Conservation (phyloP, 768 basidiomycete species). For the Favolaschia claudopus region DNA sequence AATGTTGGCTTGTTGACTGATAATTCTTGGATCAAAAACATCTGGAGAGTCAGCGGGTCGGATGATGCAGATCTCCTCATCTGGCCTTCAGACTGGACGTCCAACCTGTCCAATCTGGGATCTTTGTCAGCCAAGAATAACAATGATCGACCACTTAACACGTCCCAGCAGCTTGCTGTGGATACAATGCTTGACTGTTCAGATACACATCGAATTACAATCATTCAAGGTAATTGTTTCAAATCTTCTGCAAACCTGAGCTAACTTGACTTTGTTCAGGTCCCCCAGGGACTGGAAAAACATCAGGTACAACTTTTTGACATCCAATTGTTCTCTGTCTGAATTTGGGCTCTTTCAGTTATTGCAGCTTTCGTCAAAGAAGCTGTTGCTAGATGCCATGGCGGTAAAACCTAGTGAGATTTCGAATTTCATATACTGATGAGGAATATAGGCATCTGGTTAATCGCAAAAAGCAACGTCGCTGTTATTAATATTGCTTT, state of each 20-base stretch:
- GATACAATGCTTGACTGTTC: constrained; percentile 53
- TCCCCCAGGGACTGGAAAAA: constrained; percentile 78
- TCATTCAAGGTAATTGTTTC: constrained; percentile 52
- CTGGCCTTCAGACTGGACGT: constrained; percentile 55
- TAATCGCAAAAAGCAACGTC: constrained; percentile 86
- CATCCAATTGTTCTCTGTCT: too few relatives aligned
- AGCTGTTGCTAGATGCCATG: constrained; percentile 45
- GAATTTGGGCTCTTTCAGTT: too few relatives aligned
- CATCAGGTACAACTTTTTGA: too few relatives aligned
- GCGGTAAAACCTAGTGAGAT: background rate
- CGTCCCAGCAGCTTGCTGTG: constrained; percentile 56
- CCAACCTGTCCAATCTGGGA: too few relatives aligned
- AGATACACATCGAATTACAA: constrained; percentile 45
- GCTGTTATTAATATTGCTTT: constrained; percentile 87
- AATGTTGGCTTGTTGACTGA: constrained; percentile 40
- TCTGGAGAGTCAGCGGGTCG: constrained; percentile 39
- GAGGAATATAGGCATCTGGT: constrained; percentile 64
- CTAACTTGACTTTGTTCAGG: constrained; percentile 26
- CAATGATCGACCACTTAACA: constrained; percentile 41
- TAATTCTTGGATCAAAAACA: constrained; percentile 58
- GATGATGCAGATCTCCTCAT: constrained; percentile 32
- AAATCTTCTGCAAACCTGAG: background rate
- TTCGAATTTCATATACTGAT: background rate
- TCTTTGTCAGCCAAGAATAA: too few relatives aligned
- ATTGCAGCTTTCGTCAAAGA: constrained; percentile 68